Evolutionary conservation across 495 filamentous ascomycete genomes (phyloP), one percentile per base, ranked within the genome.

Genomic region (Sporormia fimetaria): DNA sequence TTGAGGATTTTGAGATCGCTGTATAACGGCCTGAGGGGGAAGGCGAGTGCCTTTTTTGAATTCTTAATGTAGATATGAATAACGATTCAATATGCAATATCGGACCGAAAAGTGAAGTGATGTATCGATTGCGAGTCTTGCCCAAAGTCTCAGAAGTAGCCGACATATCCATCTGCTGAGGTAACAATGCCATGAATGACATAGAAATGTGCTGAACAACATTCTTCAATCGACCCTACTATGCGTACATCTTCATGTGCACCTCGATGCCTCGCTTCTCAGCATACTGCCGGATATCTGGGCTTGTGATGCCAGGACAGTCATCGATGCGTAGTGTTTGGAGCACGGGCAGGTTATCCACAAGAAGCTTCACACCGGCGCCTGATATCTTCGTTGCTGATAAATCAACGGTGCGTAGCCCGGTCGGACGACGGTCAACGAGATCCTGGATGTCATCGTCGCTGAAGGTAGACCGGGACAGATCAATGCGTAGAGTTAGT

Each of bases 311-410:
- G 11, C 40, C 12, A 4, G 11, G 10, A 26, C 51, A 54, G 8
- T 37, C 7, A 37, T 54, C 37, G 2, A 45, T 9, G 6, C 32
- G 34, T 1, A 54, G 21, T 10, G 7, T 27, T 16, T 28, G 16
- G 11, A 54, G 36, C 7, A 20, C 21, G 2, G 44, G 40, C 4
- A 49, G 31, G 12, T 18, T 32, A 10, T 44, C 41, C 1, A 35
- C 39, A 17, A 54, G 30, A 29, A 43, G 33, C 37, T 45, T 49
- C 7, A 54, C 35, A 12, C 35, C 25, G 4, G 36, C 44, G 9
- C 51, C 51, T 0, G 35, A 45, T 25, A 54, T 38, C 2, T 21
- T 22, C 5, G 51, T 54, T 15, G 24, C 15, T 2, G 40, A 22
- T 2, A 54, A 26, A 17, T 54, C 21, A 16, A 54, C n/a, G 4